Percentiles rank a stretch among this genome's conserved stretches.
These are phyloP conservation scores for Termitomyces heimii DNA, from an alignment of 768 basidiomycete genomes.

Conservation along the genomic window DNA sequence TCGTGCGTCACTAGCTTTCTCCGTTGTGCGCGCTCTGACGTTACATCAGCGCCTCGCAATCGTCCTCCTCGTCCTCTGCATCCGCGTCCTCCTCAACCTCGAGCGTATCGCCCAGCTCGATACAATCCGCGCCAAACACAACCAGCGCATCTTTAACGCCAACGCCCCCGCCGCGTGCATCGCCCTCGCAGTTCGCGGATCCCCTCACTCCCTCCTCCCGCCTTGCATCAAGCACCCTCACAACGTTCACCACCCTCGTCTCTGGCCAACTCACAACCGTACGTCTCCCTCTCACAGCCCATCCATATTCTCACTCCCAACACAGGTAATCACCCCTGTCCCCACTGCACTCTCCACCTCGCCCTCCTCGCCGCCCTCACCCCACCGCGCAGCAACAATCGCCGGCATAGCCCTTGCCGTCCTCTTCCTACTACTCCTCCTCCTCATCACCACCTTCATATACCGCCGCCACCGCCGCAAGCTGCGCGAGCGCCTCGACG, in stretches of 20 bases:
- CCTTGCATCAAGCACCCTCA: not conserved
- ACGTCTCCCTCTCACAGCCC: not conserved
- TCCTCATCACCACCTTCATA: slow-evolving; percentile 1
- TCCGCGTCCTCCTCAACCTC: not conserved
- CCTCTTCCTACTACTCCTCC: slow-evolving; percentile 4
- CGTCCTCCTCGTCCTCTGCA: not conserved
- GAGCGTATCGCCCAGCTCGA: not conserved
- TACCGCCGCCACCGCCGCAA: slow-evolving; percentile 11
- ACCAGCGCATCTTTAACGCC: not conserved
- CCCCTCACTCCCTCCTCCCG: not conserved
- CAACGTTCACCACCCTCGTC: not conserved
- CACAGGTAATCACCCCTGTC: not conserved
- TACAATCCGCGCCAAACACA: not conserved
- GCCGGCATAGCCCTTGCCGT: slow-evolving; percentile 2
- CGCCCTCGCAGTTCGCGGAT: not conserved
- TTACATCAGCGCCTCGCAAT: not conserved
- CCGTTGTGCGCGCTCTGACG: not conserved
- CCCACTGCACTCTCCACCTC: slow-evolving; percentile 8
- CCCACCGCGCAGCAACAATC: slow-evolving; percentile 1
- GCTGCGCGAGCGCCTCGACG: slow-evolving; percentile 2
- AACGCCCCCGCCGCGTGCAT: not conserved
- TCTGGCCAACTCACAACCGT: not conserved
- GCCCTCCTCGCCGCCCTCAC: not conserved
- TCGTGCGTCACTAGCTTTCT: not conserved
- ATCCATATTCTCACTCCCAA: too few species aligned